Base-by-base conservation (phyloP, 1,284 basidiomycete species). In the Vanrija humicola region DNA sequence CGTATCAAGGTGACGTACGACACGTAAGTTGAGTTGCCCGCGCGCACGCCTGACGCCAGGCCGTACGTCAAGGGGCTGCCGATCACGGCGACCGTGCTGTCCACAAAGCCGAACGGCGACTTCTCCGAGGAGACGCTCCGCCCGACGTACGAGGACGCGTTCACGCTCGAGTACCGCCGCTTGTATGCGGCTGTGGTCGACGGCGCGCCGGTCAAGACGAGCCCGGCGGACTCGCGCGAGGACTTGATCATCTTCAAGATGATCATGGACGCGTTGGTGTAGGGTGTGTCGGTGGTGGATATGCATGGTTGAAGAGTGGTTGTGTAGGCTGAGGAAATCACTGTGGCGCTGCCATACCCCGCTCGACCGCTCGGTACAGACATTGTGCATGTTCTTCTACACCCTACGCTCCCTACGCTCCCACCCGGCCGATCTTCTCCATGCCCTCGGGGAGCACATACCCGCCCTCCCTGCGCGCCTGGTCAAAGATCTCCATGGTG, bases 1-100 rank as follows among this genome's bases (percentile, higher is more conserved):
- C 59, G 77, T 8, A 61, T 79, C 50, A 73, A 75, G 48, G 71
- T 80, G 29, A 64, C 68, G 15, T 78, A 74, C 56, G 74, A 78
- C 54, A 75, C 76, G 70, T 74, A 49, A 65, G 70, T 64, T 38
- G 50, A 65, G 70, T 64, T 38, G 10, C 38, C 15, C 10, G 28
- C 28, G 28, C 28, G 10, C 28, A 28, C 28, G 28, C 10, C 49
- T 50, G 38, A 50, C 46, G 12, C 15, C 52, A 73, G 69, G 38
- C 76, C 77, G 16, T 79, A 74, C 63, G 72, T 79, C 57, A 77
- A 77, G 49, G 77, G 74, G 0, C 65, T 78, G 3, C 76, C 77
- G 0, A 77, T 78, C 62, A 74, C 64, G 15, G 57, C 75, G 19
- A 68, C 64, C 1, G 64, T 77, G 44, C 72, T 68, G 43, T 64